Conservation (phyloP, 192 early-diverging fungal species). For the Linnemannia schmuckeri region DNA sequence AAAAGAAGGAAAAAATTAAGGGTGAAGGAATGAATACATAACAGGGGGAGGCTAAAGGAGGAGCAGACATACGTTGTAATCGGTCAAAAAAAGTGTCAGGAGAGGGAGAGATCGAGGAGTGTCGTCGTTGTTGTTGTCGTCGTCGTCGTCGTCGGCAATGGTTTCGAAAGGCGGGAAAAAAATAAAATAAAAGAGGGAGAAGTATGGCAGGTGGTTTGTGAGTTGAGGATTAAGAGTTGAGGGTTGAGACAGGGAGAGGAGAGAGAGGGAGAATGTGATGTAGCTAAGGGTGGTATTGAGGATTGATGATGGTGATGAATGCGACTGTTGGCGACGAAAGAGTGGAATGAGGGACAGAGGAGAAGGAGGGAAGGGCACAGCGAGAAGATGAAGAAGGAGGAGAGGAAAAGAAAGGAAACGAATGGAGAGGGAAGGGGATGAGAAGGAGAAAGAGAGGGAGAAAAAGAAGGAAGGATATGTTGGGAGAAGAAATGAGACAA, state of each 20-base stretch:
- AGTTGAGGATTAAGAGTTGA: background rate
- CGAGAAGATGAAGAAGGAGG: background rate
- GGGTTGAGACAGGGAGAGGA: constrained; percentile 12
- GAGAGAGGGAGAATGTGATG: constrained; percentile 6
- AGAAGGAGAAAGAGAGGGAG: constrained; percentile 23
- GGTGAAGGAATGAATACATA: background rate
- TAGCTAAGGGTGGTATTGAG: background rate
- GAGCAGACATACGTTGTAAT: background rate
- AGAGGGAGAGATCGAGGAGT: constrained; percentile 3
- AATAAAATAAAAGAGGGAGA: background rate
- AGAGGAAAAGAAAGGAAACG: background rate
- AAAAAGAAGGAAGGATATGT: constrained; percentile 12
- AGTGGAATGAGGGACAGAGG: background rate
- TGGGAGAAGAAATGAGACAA: constrained; percentile 18
- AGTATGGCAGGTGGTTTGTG: background rate
- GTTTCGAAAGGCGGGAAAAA: background rate
- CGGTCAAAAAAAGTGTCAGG: background rate
- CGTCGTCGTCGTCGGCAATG: background rate
- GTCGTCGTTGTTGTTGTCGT: background rate
- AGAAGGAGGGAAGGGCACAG: background rate
- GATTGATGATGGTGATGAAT: background rate
- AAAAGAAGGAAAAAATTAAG: background rate
- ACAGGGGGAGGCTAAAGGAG: background rate
- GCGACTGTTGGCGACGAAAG: background rate
- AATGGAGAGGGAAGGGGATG: constrained; percentile 9